phyloP scores from a whole-genome alignment of 805 yeast species.

The Sugiyamaella valdiviana region DNA sequence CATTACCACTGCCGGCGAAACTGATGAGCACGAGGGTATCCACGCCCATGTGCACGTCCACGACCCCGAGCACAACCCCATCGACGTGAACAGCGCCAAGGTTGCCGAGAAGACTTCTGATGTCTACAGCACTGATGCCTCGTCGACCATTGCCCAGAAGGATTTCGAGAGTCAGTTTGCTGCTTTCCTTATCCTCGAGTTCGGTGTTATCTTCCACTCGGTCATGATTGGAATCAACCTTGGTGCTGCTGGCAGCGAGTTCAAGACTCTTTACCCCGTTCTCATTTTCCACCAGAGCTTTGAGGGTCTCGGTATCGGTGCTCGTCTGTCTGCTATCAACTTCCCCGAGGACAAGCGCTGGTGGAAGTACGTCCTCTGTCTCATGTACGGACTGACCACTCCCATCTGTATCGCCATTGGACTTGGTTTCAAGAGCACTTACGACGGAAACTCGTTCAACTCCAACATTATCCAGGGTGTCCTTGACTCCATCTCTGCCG shows the following conservation, averaged over 20 bases:
- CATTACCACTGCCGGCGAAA: conserved; percentile 18
- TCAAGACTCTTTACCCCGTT: conserved; percentile 56
- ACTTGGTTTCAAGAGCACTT: conserved; percentile 57
- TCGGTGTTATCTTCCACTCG: conserved; percentile 70
- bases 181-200: conserved; percentile 55
- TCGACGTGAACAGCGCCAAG: conserved; percentile 29
- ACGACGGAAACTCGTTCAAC: conserved; percentile 47
- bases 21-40: background rate
- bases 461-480: conserved; percentile 57
- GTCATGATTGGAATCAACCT: conserved; percentile 66
- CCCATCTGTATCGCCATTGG: conserved; percentile 73
- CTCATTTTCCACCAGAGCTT: conserved; percentile 69
- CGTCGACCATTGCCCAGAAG: conserved; percentile 2
- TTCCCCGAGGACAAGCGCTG: conserved; percentile 45
- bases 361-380: conserved; percentile 47
- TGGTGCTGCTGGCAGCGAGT: conserved; percentile 60
- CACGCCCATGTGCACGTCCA: conserved; percentile 17
- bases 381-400: conserved; percentile 53
- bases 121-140: conserved; percentile 4
- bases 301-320: conserved; percentile 74
- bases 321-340: conserved; percentile 54
- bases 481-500: conserved; percentile 65
- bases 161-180: conserved; percentile 33
- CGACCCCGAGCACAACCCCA: conserved; percentile 10
- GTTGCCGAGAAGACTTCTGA: conserved; percentile 11